Evolutionary conservation across 495 filamentous ascomycete species (phyloP).

Genomic region (Penicillium argentinense): DNA sequence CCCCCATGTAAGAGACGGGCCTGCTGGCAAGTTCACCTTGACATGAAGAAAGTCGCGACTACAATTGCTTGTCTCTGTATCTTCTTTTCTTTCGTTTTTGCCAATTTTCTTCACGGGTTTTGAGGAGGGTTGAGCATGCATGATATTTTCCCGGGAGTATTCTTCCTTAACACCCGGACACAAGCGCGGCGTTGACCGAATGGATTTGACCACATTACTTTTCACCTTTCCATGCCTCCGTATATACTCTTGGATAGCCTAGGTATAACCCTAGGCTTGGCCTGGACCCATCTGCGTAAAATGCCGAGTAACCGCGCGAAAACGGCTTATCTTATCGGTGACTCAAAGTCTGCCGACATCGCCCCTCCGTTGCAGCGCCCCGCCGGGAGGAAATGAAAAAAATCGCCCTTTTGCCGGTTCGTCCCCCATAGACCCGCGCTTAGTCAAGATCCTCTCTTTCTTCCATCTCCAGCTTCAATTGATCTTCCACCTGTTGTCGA

Average conservation of each 20-base stretch:
- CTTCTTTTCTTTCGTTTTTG: conserved; percentile 8
- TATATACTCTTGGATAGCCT: too few species aligned
- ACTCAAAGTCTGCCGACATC: conserved; percentile 46
- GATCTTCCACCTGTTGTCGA: conserved; percentile 12
- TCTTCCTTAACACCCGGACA: conserved; percentile 16
- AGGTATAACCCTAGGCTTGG: too few species aligned
- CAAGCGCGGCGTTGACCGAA: conserved; percentile 32
- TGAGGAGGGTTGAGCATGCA: conserved; percentile 10
- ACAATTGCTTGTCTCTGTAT: conserved; percentile 2
- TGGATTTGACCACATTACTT: too few species aligned
- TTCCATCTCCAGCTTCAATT: conserved; percentile 9
- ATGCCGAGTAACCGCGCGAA: conserved; percentile 1
- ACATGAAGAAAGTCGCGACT: conserved; percentile 4
- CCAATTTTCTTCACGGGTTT: conserved; percentile 15
- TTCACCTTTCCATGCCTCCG: too few species aligned
- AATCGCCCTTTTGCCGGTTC: conserved; percentile 25
- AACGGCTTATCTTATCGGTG: conserved; percentile 49
- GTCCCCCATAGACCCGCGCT: conserved; percentile 15
- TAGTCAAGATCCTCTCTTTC: conserved; percentile 22
- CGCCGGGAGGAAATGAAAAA: conserved; percentile 33
- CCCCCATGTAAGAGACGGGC: conserved; percentile 55
- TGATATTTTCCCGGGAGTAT: conserved; percentile 18
- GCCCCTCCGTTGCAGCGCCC: conserved; percentile 45
- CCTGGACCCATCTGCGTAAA: too few species aligned
- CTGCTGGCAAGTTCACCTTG: neutral